phyloP scores from a whole-genome alignment of 2,329 filamentous ascomycete species.

The Ophioceras dolichostomum region DNA sequence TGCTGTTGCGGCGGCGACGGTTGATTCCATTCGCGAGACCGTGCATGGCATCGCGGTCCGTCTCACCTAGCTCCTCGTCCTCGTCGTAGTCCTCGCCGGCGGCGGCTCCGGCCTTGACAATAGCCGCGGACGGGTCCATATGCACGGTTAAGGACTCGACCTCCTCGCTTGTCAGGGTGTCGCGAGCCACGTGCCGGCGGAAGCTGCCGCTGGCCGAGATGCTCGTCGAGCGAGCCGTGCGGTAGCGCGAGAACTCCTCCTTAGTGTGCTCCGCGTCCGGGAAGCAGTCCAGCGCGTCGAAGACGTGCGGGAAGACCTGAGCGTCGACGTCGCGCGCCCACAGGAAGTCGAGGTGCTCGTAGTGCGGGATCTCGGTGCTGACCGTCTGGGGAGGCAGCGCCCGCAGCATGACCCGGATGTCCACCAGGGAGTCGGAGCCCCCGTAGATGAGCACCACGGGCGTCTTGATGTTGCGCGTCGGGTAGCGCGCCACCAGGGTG shows the following conservation, averaged over 20 bases:
- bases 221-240: conserved; percentile 35
- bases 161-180: not conserved
- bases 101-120: not conserved
- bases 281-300: conserved; percentile 72
- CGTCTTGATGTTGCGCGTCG: conserved; percentile 92
- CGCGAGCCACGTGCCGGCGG: conserved; percentile 10
- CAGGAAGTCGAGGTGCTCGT: conserved; percentile 93
- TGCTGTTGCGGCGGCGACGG: too few species aligned
- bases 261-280: conserved; percentile 42
- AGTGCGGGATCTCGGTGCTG: conserved; percentile 78
- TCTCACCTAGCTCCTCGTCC: too few species aligned
- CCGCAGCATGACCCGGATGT: conserved; percentile 84
- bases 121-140: too few species aligned
- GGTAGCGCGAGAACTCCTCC: conserved; percentile 49
- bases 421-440: conserved; percentile 84
- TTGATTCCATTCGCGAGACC: too few species aligned
- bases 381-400: conserved; percentile 78
- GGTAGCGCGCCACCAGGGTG: conserved; percentile 93
- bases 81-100: not conserved
- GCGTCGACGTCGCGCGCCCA: conserved; percentile 80
- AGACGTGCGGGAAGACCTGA: conserved; percentile 83
- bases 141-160: too few species aligned
- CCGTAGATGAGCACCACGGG: conserved; percentile 91
- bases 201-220: conserved; percentile 22
- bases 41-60: too few species aligned